Evolutionary conservation across 2,329 filamentous ascomycete species (phyloP), one percentile per base, ranked within the genome.

Genomic region (Thelonectria discophora): DNA sequence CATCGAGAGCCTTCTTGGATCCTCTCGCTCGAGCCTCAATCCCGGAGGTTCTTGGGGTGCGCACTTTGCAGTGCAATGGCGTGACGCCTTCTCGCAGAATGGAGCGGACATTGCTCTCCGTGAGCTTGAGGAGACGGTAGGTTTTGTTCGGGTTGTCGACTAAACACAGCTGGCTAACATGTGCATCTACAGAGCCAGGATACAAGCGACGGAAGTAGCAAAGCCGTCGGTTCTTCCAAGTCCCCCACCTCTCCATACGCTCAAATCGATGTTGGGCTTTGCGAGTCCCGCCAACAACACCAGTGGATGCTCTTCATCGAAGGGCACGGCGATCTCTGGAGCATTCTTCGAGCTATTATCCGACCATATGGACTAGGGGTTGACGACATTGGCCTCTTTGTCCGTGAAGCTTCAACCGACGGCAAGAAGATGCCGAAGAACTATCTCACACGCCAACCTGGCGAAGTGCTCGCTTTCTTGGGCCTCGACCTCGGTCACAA

Each of bases 251-350:
- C 20, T 27, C 63, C 50, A 32, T 84, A 82, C 69, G 83, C 92
- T 5, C 92, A 95, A 68, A 80, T 94, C 24, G 92, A 95, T 71
- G 73, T 94, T 1, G 82, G 85, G 30, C 73, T 89, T 21, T 87
- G 82, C 58, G 68, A 69, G 2, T 78, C 75, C 1, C 64, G 76
- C 0, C 71, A 77, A 13, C 68, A 75, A 55, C 81, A 85, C 64
- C 79, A 81, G 30, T 94, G 91, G 90, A 80, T 82, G 39, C 75
- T 86, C 3, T 93, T 93, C 76, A 86, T 86, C 66, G 82, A 89
- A 40, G 84, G 86, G 0, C 91, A 94, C 68, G 89, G 90, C n/a
- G 91, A 94, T 67, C 58, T 87, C 0, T 88, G 88, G 82, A 90
- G 86, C 61, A 73, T 87, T 9, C 72, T 94, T 0, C 89, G 90